These are phyloP conservation scores for Atalantia buxifolia DNA, from an alignment of 345 rosid species.

Conservation along the genomic window DNA sequence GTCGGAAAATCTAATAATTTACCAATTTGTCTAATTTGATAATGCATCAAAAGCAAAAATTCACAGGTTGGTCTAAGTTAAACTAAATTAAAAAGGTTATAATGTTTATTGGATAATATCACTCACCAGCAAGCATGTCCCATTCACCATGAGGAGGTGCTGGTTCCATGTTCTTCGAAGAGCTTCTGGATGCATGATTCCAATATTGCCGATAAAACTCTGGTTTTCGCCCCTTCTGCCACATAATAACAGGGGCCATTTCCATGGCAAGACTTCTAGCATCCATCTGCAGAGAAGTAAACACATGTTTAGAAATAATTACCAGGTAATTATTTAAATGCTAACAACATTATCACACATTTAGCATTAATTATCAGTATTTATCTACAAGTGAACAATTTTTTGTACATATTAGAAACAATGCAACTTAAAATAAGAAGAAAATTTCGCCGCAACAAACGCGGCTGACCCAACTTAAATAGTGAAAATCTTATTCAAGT, in stretches of 20 bases:
- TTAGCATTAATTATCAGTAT: too few relatives aligned
- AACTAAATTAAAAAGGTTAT: neutral
- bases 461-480: neutral
- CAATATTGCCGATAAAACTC: slow-evolving; percentile 69
- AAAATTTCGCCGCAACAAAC: neutral
- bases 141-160: slow-evolving; percentile 51
- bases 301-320: slow-evolving; percentile 1
- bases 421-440: neutral
- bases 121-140: slow-evolving; percentile 87
- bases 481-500: neutral
- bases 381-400: too few relatives aligned
- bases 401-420: neutral
- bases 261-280: slow-evolving; percentile 81
- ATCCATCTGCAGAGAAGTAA: slow-evolving; percentile 68
- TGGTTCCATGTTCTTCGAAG: slow-evolving; percentile 42
- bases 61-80: neutral
- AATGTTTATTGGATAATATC: neutral
- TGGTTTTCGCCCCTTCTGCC: slow-evolving; percentile 67
- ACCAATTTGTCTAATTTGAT: neutral
- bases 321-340: neutral
- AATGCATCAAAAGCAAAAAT: neutral
- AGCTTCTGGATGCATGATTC: slow-evolving; percentile 51
- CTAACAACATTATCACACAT: neutral
- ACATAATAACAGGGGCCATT: slow-evolving; percentile 86
- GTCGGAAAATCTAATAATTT: neutral